These are phyloP conservation scores for Cronartium quercuum DNA, from an alignment of 1,284 basidiomycete species.

Conservation along the genomic window DNA sequence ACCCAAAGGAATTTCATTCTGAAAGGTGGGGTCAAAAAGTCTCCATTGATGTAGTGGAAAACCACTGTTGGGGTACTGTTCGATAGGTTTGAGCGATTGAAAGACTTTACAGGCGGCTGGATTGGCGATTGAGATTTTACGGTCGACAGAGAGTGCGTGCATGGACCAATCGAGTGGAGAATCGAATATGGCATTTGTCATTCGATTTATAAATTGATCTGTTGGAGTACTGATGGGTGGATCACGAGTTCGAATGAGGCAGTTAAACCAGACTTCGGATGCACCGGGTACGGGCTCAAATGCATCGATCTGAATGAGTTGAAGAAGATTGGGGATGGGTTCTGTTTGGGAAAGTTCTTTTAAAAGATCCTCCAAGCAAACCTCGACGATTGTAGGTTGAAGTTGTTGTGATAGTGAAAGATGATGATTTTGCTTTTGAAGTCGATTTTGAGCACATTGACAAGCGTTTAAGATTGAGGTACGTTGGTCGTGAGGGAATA, in stretches of 20 bases:
- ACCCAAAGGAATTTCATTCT: not conserved
- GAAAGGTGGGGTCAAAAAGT: slow-evolving; percentile 14
- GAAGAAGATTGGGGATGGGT: not conserved
- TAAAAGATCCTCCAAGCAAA: not conserved
- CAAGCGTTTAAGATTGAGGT: not conserved
- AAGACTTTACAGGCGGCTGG: slow-evolving; percentile 14
- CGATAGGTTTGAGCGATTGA: slow-evolving; percentile 5
- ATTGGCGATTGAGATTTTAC: slow-evolving; percentile 23
- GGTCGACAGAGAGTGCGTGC: slow-evolving; percentile 24
- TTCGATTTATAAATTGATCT: slow-evolving; percentile 17
- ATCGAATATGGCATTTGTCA: slow-evolving; percentile 23
- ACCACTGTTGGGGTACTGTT: not conserved
- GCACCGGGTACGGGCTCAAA: not conserved
- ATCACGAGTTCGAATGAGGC: not conserved
- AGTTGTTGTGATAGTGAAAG: not conserved
- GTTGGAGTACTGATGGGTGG: not conserved
- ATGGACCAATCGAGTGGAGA: slow-evolving; percentile 20
- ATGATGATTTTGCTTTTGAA: not conserved
- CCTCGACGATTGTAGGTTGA: not conserved
- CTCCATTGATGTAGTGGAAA: slow-evolving; percentile 6
- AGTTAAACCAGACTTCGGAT: not conserved
- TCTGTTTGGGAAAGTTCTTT: not conserved
- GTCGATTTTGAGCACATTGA: not conserved
- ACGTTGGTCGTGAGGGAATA: not conserved
- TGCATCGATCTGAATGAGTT: not conserved